These are phyloP conservation scores for Diplodia sapinea DNA, from an alignment of 2,329 filamentous ascomycete species.

Conservation along the genomic window DNA sequence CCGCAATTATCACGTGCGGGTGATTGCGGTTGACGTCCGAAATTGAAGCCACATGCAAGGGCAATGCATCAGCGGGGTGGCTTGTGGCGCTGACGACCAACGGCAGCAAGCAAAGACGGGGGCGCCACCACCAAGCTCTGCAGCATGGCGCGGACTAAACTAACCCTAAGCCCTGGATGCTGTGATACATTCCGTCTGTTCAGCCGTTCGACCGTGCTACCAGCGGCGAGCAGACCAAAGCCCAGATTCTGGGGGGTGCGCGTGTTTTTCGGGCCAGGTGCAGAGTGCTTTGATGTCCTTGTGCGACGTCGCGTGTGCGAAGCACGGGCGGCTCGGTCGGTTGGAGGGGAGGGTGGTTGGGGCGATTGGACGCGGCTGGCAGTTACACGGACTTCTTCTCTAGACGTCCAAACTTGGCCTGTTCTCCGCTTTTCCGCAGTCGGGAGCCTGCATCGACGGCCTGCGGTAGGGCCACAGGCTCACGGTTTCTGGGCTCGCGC, in stretches of 20 bases:
- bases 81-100: neutral
- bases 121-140: neutral
- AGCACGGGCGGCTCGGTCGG: conserved; percentile 4
- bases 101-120: neutral
- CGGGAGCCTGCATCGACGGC: neutral
- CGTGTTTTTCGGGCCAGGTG: conserved; percentile 4
- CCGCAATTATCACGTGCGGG: no score
- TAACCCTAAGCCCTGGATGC: neutral
- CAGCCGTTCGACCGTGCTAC: conserved; percentile 25
- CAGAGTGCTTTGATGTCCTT: neutral
- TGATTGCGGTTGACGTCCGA: no score
- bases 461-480: neutral
- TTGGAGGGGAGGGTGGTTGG: no score
- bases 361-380: neutral
- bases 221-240: neutral
- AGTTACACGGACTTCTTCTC: conserved; percentile 1
- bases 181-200: conserved; percentile 12
- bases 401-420: neutral
- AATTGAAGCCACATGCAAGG: neutral
- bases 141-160: neutral
- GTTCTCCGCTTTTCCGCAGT: neutral
- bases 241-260: neutral
- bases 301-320: conserved; percentile 20
- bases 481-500: neutral
- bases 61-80: neutral